Evolutionary conservation across 495 filamentous ascomycete genomes (phyloP), one percentile per base, ranked within the genome.

Genomic region (Podospora didyma): DNA sequence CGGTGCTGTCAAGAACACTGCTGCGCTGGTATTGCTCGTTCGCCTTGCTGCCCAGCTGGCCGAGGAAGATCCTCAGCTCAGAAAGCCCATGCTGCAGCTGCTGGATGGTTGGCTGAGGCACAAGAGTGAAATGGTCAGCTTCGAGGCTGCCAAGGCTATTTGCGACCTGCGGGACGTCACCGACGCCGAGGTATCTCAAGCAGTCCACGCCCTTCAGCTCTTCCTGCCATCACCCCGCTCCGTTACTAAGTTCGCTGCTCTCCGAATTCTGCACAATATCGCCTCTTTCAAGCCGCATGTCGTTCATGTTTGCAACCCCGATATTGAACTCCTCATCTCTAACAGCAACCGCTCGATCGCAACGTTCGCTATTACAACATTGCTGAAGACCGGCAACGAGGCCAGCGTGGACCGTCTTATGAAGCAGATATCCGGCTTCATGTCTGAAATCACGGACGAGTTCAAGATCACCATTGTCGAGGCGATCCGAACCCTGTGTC

Each of bases 71-170:
- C 79, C 80, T 20, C 84, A 89, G 57, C 80, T 99, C 60, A 83
- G 93, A 63, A 95, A 89, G 73, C 89, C 89, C 57, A 96, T 96
- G 92, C 90, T 95, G 83, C 83, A 89, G 70, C 83, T 97, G 67
- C 80, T 97, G 70, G 92, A 97, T 74, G 90, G 92, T 64, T 96
- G 92, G 92, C 82, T 96, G 66, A 84, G 94, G 70, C 92, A 99
- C 72, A 99, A 99, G 84, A 92, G 92, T 68, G 94, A 99, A 67
- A 97, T 99, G 95, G 95, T 98, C 71, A 99, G 97, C 75, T 97
- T 99, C 64, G 94, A 99, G 75, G 94, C 94, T 51, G 95, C 94
- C 21, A 97, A 97, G 79, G 90, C 93, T 20, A 96, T 99, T 69
- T 95, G 91, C 72, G 88, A 93, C 63, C 86, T 97, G 81, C 84